Percentiles rank a stretch among this genome's conserved stretches.
These are phyloP conservation scores for Alopecurus myosuroides DNA, from an alignment of 176 grass and related monocot species.

Conservation along the genomic window DNA sequence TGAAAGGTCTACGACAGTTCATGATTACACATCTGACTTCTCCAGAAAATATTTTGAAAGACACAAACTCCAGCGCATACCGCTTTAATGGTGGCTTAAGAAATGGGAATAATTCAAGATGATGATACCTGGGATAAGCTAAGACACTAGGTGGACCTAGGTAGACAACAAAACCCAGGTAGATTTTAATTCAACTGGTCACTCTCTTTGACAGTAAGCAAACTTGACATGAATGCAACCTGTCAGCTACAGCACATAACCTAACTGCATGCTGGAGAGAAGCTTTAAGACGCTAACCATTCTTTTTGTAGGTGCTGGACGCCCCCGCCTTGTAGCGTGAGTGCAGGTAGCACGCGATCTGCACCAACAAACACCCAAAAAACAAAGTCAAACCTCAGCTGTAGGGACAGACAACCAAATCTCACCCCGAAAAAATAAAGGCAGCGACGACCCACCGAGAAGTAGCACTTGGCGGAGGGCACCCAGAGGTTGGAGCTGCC, in stretches of 20 bases:
- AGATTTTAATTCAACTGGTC: background rate
- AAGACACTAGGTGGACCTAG: background rate
- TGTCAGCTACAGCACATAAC: background rate
- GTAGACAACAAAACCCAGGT: background rate
- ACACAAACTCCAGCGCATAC: background rate
- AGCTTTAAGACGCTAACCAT: constrained; percentile 48
- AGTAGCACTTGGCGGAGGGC: constrained; percentile 89
- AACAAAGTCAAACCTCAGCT: background rate
- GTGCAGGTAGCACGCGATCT: constrained; percentile 95
- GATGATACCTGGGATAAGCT: background rate
- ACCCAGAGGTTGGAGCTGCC: constrained; percentile 99
- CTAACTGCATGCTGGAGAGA: background rate
- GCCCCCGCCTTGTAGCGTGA: constrained; percentile 73
- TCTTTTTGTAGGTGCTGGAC: constrained; percentile 88
- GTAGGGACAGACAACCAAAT: background rate
- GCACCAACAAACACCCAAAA: constrained; percentile 8
- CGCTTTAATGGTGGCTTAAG: background rate
- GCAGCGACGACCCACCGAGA: constrained; percentile 41
- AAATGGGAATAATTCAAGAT: background rate
- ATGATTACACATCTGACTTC: background rate
- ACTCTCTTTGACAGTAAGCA: background rate
- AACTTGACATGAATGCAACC: background rate
- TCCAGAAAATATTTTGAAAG: background rate
- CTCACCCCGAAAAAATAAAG: background rate
- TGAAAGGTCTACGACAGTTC: background rate